Conservation (phyloP, 768 basidiomycete species). For the Agaricus bisporus region DNA sequence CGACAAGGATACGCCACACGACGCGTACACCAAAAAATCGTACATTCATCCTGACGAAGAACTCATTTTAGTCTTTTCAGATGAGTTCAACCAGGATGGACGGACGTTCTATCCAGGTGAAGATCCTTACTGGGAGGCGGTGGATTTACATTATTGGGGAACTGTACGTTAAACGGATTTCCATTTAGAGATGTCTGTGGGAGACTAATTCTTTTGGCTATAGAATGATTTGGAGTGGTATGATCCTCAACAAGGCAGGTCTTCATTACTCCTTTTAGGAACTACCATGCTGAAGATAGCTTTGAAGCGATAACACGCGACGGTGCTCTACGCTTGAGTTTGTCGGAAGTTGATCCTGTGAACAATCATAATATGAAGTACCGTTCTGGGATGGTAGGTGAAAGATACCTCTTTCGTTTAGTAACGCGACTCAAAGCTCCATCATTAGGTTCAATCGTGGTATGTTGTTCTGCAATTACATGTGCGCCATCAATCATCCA, state of each 20-base stretch:
- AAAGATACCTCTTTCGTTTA: no score
- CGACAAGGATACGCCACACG: constrained; percentile 65
- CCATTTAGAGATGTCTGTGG: not conserved
- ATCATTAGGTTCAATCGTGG: constrained; percentile 28
- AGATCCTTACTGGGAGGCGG: constrained; percentile 59
- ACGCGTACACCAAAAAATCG: constrained; percentile 43
- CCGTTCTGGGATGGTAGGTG: constrained; percentile 40
- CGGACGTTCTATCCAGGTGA: constrained; percentile 66
- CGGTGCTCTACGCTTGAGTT: constrained; percentile 67
- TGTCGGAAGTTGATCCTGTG: constrained; percentile 40
- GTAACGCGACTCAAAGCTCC: not conserved
- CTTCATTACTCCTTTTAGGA: not conserved
- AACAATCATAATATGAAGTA: constrained; percentile 69
- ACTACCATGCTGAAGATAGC: not conserved
- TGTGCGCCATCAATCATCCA: not conserved
- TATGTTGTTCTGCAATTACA: constrained; percentile 11
- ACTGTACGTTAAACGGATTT: constrained; percentile 29
- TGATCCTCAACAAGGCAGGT: constrained; percentile 42
- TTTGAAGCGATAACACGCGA: constrained; percentile 51
- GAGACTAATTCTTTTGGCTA: not conserved
- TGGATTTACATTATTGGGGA: constrained; percentile 66
- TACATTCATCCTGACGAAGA: constrained; percentile 49
- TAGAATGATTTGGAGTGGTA: constrained; percentile 77
- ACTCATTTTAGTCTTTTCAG: constrained; percentile 62
- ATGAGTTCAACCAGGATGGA: constrained; percentile 77